Evolutionary conservation across 176 grass and related monocot genomes (phyloP), one percentile per base, ranked within the genome.

Genomic region (Eragrostis curvula): DNA sequence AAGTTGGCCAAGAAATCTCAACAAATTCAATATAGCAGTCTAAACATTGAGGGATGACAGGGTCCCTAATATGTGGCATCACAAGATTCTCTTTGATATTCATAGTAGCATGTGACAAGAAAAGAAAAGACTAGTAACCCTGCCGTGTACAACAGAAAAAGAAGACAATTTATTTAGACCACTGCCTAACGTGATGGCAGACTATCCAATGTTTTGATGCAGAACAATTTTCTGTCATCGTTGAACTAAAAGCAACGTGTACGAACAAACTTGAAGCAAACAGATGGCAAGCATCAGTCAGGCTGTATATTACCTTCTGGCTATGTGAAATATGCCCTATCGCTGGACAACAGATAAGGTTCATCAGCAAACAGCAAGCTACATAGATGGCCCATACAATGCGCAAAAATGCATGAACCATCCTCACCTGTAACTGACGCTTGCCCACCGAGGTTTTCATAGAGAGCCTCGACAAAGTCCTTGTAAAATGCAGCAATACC

Each of bases 401-500:
- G n/a, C 3, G 23, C 57, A n/a, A 56, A 51, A 68, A 30, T 43
- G 12, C 43, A 0, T 11, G 17, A 7, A 40, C 61, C 40, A 25
- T 57, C 18, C 68, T 93, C 77, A 81, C 92, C 88, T 30, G 90
- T 91, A 84, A 98, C 67, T 79, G 92, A 98, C 69, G 90, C 95
- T 45, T 82, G 57, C 12, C 92, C 90, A 17, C 85, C 84, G 45
- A 98, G 90, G n/a, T 88, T 87, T 43, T 94, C 83, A 42, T 82
- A 95, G 0, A 98, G 83, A 51, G 81, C 88, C 81, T 98, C 90
- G 0, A 94, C 61, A 73, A 89, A 95, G 20, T 98, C 86, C 71
- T 87, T 91, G 14, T 95, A 98, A 72, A 83, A 94, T 12, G 84
- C 91, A 84, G 81, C 81, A 71, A 95, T 93, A 55, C 95, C 92